Conservation (phyloP, 2,329 filamentous ascomycete genomes). For the Cladorrhinum sp. region DNA sequence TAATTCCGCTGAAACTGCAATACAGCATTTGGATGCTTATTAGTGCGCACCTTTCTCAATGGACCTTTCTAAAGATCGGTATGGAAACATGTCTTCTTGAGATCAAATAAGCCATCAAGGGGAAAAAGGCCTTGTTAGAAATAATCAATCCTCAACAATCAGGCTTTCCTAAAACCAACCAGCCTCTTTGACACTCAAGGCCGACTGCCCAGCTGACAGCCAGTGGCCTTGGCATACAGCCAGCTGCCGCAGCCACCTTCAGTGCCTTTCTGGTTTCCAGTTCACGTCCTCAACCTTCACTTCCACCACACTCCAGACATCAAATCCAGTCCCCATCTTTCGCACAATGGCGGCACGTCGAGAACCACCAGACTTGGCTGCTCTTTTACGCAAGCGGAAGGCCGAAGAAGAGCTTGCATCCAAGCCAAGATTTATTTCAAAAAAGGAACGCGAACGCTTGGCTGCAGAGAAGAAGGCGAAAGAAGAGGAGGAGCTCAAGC, state of each 20-base stretch:
- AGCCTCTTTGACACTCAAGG: too few relatives aligned
- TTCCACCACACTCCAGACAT: neutral
- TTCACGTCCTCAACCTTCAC: neutral
- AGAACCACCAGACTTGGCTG: constrained; percentile 39
- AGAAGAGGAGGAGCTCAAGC: constrained; percentile 51
- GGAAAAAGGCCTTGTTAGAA: neutral
- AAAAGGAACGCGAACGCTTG: constrained; percentile 74
- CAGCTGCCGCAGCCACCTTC: neutral
- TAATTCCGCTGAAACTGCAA: too few relatives aligned
- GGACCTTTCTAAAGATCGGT: too few relatives aligned
- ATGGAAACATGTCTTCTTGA: too few relatives aligned
- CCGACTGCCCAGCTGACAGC: neutral
- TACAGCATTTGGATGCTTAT: too few relatives aligned
- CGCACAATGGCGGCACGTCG: constrained; percentile 20
- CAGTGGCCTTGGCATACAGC: neutral
- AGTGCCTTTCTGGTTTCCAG: neutral
- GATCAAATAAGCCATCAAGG: too few relatives aligned
- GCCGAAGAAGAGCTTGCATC: constrained; percentile 52
- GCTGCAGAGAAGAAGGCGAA: constrained; percentile 75
- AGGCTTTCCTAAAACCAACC: too few relatives aligned
- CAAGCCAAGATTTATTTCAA: constrained; percentile 64
- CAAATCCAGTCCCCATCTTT: neutral
- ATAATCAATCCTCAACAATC: neutral
- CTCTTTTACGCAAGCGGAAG: constrained; percentile 66
- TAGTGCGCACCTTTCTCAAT: too few relatives aligned